Evolutionary conservation across 2,329 filamentous ascomycete genomes (phyloP).

Genomic region (Diaporthe vaccinii): DNA sequence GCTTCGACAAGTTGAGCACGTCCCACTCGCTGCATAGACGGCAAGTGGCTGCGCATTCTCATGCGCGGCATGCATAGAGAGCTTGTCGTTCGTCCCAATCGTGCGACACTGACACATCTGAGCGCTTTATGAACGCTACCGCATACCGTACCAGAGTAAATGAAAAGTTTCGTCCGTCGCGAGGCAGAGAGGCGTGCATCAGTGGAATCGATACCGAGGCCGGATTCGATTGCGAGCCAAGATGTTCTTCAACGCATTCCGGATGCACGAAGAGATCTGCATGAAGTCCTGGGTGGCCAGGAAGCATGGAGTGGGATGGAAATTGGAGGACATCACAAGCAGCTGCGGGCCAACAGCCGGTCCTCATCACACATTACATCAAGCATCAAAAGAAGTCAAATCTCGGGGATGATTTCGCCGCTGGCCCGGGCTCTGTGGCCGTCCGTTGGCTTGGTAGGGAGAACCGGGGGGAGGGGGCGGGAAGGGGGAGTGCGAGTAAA

Average conservation of each 20-base stretch:
- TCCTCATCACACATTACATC: constrained; percentile 28
- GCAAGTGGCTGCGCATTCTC: constrained; percentile 14
- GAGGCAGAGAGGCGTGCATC: not conserved
- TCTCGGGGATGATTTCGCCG: constrained; percentile 31
- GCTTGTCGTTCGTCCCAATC: constrained; percentile 30
- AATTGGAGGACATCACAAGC: constrained; percentile 36
- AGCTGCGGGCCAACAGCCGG: constrained; percentile 18
- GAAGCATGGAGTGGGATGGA: constrained; percentile 27
- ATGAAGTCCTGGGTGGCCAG: not conserved
- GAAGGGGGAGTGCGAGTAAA: constrained; percentile 12
- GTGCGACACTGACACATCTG: constrained; percentile 17
- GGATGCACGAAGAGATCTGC: constrained; percentile 22
- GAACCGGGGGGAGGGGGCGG: not conserved
- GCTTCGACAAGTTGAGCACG: constrained; percentile 2
- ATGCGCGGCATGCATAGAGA: constrained; percentile 1
- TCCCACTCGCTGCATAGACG: not conserved
- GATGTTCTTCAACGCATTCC: not conserved
- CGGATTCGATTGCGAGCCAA: not conserved
- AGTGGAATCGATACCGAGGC: not conserved
- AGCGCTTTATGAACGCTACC: not conserved
- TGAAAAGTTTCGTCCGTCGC: not conserved
- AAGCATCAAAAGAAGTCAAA: constrained; percentile 28
- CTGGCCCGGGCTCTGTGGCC: constrained; percentile 30
- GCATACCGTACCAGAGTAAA: not conserved
- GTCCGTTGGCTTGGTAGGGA: constrained; percentile 2